Base-by-base conservation (phyloP, 495 filamentous ascomycete species). In the Hypoxylon fragiforme region DNA sequence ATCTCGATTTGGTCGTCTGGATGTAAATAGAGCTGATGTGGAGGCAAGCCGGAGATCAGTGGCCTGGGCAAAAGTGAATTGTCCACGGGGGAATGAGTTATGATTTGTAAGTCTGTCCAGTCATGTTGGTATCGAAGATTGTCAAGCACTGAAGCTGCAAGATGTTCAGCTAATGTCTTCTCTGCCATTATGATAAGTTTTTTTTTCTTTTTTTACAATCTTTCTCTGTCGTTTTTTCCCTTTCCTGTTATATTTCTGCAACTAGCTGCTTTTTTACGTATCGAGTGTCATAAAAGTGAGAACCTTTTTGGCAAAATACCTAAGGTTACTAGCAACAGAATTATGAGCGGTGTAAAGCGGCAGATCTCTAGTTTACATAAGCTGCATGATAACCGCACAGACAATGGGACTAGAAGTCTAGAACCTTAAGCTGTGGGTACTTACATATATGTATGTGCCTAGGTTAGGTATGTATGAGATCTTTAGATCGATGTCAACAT, bases 1-100 rank as follows among this genome's bases (percentile, higher is more conserved):
- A 90, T 80, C 56, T 83, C 86, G 34, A 91, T 80, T 71, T 95
- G 91, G 70, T 95, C 89, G 69, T 97, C 94, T 4, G 94, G 94
- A 69, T 98, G 92, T 44, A 89, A 80, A 73, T 98, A 97, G 16
- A 95, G 79, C 4, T 84, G 82, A 41, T 87, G 81, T 4, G 94
- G 91, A 6, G 94, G 92, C n/a, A 96, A 77, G 3, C 94, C 94
- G 3, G 90, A 89, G 40, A 98, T 77, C 54, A 98, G 68, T 1
- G 83, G 86, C 28, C 85, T 75, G 4, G 79, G 77, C 3, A 85
- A 73, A 42, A 63, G 43, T 26, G 53, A 44, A 42, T 63, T 43
- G 34, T 66, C 62, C 35, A 68, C 38, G 19, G 73, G 60, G 0
- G 79, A 79, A 58, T 72, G 70, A 13, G 79, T 80, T 71, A 92